A percentile compares a stretch with the other conserved stretches of the same genome.
phyloP scores from a whole-genome alignment of 1,284 basidiomycete genomes.

The Hypsizygus ulmarius region DNA sequence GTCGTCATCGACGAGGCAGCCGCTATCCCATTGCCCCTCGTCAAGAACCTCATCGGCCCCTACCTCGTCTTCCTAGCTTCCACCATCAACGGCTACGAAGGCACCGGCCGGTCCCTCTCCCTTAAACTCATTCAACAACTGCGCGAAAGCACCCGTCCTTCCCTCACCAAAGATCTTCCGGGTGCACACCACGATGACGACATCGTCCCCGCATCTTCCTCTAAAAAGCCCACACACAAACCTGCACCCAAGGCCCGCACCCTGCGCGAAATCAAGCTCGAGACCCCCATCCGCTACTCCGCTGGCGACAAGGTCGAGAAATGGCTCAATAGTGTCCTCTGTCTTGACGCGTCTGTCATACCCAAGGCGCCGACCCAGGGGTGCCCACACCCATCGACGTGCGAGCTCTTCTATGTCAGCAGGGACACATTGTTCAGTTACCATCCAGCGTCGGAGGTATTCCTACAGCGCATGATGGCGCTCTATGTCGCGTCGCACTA shows the following conservation, averaged over 20 bases:
- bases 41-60: conserved; percentile 92
- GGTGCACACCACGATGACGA: conserved; percentile 42
- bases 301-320: conserved; percentile 88
- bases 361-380: conserved; percentile 65
- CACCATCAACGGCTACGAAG: conserved; percentile 99
- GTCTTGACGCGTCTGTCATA: conserved; percentile 87
- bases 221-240: conserved; percentile 50
- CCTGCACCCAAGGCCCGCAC: conserved; percentile 70
- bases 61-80: conserved; percentile 99
- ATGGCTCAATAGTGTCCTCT: conserved; percentile 92
- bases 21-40: conserved; percentile 94
- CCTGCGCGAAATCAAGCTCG: conserved; percentile 92
- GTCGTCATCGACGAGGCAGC: conserved; percentile 99
- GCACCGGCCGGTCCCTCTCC: conserved; percentile 94
- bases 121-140: conserved; percentile 98
- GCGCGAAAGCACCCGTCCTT: conserved; percentile 80
- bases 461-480: conserved; percentile 98
- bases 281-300: conserved; percentile 93
- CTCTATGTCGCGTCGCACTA: conserved; percentile 97
- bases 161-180: conserved; percentile 57
- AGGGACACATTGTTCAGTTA: conserved; percentile 97
- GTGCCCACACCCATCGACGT: conserved; percentile 90
- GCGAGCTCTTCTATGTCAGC: conserved; percentile 95
- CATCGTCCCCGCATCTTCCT: conserved; percentile 44
- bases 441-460: conserved; percentile 95